Evolutionary conservation across 495 filamentous ascomycete genomes (phyloP).

Genomic region (Friedmanniomyces simplex): DNA sequence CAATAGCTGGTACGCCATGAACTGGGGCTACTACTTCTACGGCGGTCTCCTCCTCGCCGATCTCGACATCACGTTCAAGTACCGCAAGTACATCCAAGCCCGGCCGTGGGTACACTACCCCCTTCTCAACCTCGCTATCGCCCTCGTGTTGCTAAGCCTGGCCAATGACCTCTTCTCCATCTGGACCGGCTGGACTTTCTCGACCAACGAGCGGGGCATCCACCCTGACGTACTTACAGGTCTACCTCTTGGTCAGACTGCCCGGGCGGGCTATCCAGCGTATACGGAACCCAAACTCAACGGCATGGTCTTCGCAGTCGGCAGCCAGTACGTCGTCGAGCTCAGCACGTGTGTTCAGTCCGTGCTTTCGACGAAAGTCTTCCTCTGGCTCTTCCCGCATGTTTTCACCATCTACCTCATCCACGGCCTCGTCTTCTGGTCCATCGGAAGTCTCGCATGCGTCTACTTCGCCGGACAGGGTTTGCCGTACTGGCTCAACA

Average conservation of each 20-base stretch:
- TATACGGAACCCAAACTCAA: conserved; percentile 36
- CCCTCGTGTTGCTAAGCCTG: conserved; percentile 23
- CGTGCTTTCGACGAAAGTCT: conserved; percentile 25
- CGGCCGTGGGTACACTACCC: conserved; percentile 28
- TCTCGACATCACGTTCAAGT: conserved; percentile 35
- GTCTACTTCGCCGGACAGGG: conserved; percentile 13
- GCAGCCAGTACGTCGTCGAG: conserved; percentile 33
- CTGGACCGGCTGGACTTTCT: conserved; percentile 26
- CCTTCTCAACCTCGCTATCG: conserved; percentile 20
- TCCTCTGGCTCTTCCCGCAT: conserved; percentile 35
- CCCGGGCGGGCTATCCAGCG: conserved; percentile 24
- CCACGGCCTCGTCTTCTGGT: conserved; percentile 37
- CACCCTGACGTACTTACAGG: conserved; percentile 32
- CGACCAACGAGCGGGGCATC: conserved; percentile 29
- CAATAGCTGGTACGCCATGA: conserved; percentile 34
- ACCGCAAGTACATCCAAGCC: conserved; percentile 18
- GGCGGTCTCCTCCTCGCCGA: conserved; percentile 33
- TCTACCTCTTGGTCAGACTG: conserved; percentile 23
- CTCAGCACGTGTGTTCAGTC: conserved; percentile 28
- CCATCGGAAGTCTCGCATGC: conserved; percentile 25
- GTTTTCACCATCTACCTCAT: conserved; percentile 39
- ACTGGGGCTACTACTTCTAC: conserved; percentile 36
- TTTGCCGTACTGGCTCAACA: conserved; percentile 23
- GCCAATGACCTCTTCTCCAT: conserved; percentile 26
- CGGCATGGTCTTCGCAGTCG: conserved; percentile 30